A percentile compares a stretch with the other conserved stretches of the same genome.
Evolutionary conservation across 2,329 filamentous ascomycete species (phyloP).

Genomic region (Alternaria dauci): DNA sequence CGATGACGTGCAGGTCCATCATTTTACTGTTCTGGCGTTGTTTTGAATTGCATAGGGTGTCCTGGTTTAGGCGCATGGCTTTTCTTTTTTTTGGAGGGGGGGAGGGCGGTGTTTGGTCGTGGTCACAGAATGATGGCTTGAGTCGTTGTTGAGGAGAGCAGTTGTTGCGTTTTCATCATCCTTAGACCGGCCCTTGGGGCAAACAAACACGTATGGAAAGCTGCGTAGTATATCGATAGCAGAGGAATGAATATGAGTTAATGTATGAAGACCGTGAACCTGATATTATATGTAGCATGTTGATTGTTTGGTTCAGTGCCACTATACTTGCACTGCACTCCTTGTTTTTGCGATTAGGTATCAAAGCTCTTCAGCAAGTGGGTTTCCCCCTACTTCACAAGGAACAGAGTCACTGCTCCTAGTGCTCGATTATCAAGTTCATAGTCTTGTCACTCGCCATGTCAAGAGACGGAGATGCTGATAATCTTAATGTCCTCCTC

Average conservation of each 20-base stretch:
- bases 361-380: neutral
- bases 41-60: neutral
- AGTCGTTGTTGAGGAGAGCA: neutral
- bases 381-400: neutral
- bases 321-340: neutral
- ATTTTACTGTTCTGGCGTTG: slow-evolving; percentile 1
- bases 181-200: neutral
- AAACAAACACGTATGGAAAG: neutral
- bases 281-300: neutral
- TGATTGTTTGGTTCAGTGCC: neutral
- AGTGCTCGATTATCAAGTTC: neutral
- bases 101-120: neutral
- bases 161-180: neutral
- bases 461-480: slow-evolving; percentile 68
- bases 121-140: neutral
- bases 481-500: slow-evolving; percentile 98
- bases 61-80: too few relatives aligned
- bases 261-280: neutral
- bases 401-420: neutral
- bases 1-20: neutral
- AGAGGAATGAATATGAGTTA: neutral
- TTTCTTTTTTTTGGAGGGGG: too few relatives aligned
- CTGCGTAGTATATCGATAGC: neutral
- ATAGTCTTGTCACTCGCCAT: neutral
- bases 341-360: neutral